These are phyloP conservation scores for Kwoniella bestiolae DNA, from an alignment of 768 basidiomycete species.

Conservation along the genomic window DNA sequence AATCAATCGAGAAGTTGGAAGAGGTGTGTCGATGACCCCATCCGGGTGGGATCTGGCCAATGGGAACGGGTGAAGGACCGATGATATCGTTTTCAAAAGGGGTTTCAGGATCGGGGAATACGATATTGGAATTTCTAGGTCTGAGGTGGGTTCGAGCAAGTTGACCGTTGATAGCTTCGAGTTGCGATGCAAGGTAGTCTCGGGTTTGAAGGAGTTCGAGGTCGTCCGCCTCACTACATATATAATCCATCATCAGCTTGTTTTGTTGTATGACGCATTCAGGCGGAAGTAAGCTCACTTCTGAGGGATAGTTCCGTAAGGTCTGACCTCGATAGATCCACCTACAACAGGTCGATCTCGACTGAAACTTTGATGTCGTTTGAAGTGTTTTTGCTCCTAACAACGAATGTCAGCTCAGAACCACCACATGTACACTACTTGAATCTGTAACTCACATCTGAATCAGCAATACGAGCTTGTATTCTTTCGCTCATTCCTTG, in stretches of 20 bases:
- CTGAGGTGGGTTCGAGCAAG: conserved; percentile 1
- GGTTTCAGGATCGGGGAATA: neutral
- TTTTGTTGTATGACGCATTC: neutral
- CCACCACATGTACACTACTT: neutral
- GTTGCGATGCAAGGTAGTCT: conserved; percentile 14
- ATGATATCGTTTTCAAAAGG: neutral
- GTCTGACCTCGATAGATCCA: neutral
- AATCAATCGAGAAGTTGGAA: neutral
- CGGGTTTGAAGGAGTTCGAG: conserved; percentile 10
- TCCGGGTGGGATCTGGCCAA: conserved; percentile 2
- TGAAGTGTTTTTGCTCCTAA: conserved; percentile 29
- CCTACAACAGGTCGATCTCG: conserved; percentile 11
- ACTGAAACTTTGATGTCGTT: conserved; percentile 16
- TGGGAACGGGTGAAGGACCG: neutral
- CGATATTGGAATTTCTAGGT: conserved; percentile 3
- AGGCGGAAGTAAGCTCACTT: neutral
- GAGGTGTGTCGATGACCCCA: conserved; percentile 14
- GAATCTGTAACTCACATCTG: conserved; percentile 32
- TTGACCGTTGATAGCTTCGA: conserved; percentile 12
- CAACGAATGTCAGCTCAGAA: neutral
- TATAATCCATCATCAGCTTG: neutral
- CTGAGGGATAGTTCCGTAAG: neutral
- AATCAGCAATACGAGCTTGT: conserved; percentile 43
- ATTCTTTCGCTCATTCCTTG: conserved; percentile 30
- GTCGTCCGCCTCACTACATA: neutral